Base-by-base conservation (phyloP, 1,139 yeast genomes). In the Entelexis paramagnoliae region DNA sequence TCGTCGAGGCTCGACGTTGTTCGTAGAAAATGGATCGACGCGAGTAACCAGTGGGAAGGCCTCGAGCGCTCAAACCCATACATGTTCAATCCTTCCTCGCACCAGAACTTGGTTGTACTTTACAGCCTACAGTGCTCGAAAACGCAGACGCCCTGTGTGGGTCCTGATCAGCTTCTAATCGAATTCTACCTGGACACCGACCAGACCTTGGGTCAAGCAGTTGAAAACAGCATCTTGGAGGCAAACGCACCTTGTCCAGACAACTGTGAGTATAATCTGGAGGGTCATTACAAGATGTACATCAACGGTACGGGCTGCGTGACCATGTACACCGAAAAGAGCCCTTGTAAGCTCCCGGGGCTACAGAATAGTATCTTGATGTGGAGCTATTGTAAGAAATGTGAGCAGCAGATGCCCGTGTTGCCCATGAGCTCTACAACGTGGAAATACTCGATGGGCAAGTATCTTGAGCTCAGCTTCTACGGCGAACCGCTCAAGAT, bases 121-220 rank as follows among this genome's bases (percentile, higher is more conserved):
- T 87, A 83, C 63, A 52, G 55, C 16, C 78, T 86, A 64, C 91
- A 89, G 0, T 85, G 94, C 5, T 78, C 81, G 14, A 84, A 81
- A 58, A 84, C 87, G 45, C 85, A 94, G 0, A 87, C 95, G 0
- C 96, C 97, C 0, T 93, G 98, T 63, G 73, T 81, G 48, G 97
- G 97, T 0, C 98, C 99, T 0, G 87, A 79, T 51, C 73, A 81
- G 32, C 79, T 86, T 29, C 79, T 81, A 1, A 81, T 89, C 51
- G 96, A 89, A 59, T 93, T 77, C 64, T 93, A 91, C 64, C 81
- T 95, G 69, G 96, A 88, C 48, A 85, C 82, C 56, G 98, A 93
- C 63, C 83, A 83, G 64, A 83, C 96, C 16, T 68, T 93, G 45
- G 98, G 98, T 0, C 84, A 84, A 58, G 88, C 83, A 62, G 78